phyloP scores from a whole-genome alignment of 2,329 filamentous ascomycete species.

The Stemphylium vesicarium region DNA sequence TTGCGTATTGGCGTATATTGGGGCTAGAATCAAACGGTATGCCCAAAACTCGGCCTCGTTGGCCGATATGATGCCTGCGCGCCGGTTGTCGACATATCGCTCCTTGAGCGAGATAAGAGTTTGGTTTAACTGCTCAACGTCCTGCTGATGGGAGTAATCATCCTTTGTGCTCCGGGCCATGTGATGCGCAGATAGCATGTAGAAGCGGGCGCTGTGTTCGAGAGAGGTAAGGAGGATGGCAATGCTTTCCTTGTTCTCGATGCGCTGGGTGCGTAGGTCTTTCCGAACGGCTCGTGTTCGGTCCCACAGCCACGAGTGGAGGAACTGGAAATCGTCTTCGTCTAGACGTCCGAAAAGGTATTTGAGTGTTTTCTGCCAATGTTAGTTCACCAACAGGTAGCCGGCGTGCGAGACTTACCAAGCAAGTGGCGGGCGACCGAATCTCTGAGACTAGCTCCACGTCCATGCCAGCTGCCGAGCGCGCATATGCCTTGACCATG shows the following conservation, averaged over 20 bases:
- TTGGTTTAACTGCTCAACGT: conserved; percentile 68
- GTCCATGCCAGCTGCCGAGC: conserved; percentile 68
- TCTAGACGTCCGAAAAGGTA: conserved; percentile 58
- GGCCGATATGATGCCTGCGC: conserved; percentile 55
- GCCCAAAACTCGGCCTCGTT: conserved; percentile 70
- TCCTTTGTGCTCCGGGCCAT: conserved; percentile 54
- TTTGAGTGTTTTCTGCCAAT: conserved; percentile 49
- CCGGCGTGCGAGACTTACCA: conserved; percentile 33
- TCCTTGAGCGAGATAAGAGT: conserved; percentile 66
- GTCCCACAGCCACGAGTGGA: conserved; percentile 71
- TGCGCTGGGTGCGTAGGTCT: conserved; percentile 68
- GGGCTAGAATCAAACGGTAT: conserved; percentile 61
- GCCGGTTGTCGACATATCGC: conserved; percentile 52
- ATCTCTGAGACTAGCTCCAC: conserved; percentile 69
- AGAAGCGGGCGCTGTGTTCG: conserved; percentile 68
- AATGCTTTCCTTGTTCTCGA: conserved; percentile 61
- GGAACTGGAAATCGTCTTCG: conserved; percentile 53
- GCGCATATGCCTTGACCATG: conserved; percentile 70
- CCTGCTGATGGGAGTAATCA: conserved; percentile 60
- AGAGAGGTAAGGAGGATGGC: conserved; percentile 64
- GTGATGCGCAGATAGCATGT: conserved; percentile 67
- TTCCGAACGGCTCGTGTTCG: conserved; percentile 69
- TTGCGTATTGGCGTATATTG: conserved; percentile 54
- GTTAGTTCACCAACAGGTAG: conserved; percentile 24
- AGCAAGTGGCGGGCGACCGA: conserved; percentile 59